Evolutionary conservation across 2,329 filamentous ascomycete genomes (phyloP), one percentile per base, ranked within the genome.

Genomic region (Monosporascus sp.): DNA sequence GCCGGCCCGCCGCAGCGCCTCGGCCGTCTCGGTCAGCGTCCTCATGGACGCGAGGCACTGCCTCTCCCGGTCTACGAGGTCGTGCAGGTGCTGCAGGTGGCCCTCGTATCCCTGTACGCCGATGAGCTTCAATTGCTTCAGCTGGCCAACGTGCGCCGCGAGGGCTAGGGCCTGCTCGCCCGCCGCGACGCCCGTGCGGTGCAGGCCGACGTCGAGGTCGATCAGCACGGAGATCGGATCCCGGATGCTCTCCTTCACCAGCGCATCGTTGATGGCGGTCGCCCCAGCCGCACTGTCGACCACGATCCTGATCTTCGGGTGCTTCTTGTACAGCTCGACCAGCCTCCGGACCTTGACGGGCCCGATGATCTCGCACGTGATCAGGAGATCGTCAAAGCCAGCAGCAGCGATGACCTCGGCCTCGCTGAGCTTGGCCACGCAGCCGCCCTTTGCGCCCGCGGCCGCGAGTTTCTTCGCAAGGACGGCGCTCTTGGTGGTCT

Each of bases 81-180:
- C 67, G 57, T 78, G 76, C 14, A 80, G 57, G 65, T 80, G 78
- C 66, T 80, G 78, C 41, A 79, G 56, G 63, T 80, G 78, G 2
- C 78, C 78, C 59, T 80, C 78, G 53, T 80, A 80, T 0, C 78
- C 78, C 57, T 79, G 76, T 1, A 79, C 70, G 1, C 78, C 78
- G 41, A 79, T 73, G 55, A 80, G 56, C 8, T 66, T 66, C 47
- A 80, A 58, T 53, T 74, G 65, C 52, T 65, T 61, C 31, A 74
- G 57, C 6, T 56, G 58, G 0, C 52, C 63, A 16, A 80, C 62
- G 46, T 73, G 70, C 37, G 55, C 54, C 16, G 75, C 76, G 16
- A 80, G 69, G 2, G 62, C 57, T 14, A 69, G 48, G 4, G 74
- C 75, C 1, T 72, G 63, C 52, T 72, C 70, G 0, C 71, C 74